phyloP scores from a whole-genome alignment of 2,329 filamentous ascomycete species.

The Penicillium sp. region DNA sequence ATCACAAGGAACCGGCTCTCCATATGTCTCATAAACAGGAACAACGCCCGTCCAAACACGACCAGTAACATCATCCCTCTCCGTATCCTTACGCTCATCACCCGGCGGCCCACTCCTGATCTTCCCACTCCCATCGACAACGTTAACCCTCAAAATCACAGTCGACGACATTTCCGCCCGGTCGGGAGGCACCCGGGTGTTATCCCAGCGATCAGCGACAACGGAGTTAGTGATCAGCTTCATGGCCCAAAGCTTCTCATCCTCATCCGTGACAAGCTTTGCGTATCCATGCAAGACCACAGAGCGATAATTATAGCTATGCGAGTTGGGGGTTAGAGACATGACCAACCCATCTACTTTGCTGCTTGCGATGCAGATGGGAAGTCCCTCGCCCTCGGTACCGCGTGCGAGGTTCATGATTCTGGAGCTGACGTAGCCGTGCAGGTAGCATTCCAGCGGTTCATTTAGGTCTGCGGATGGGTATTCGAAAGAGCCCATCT shows the following conservation, averaged over 20 bases:
- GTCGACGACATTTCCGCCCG: slow-evolving; percentile 74
- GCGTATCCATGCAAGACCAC: slow-evolving; percentile 77
- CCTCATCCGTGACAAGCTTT: slow-evolving; percentile 62
- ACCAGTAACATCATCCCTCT: slow-evolving; percentile 47
- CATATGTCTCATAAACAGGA: slow-evolving; percentile 64
- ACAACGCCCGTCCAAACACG: slow-evolving; percentile 62
- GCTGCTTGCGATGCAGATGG: slow-evolving; percentile 71
- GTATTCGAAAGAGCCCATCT: slow-evolving; percentile 70
- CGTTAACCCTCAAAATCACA: slow-evolving; percentile 67
- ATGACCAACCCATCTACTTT: slow-evolving; percentile 80
- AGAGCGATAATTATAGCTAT: slow-evolving; percentile 86
- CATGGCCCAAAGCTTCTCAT: slow-evolving; percentile 78
- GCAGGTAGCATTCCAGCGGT: slow-evolving; percentile 74
- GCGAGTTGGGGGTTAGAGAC: slow-evolving; percentile 74
- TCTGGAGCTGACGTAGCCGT: slow-evolving; percentile 79
- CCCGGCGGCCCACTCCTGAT: slow-evolving; percentile 64
- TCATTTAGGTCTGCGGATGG: slow-evolving; percentile 63
- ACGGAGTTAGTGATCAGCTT: slow-evolving; percentile 74
- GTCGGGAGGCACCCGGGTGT: slow-evolving; percentile 70
- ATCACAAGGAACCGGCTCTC: slow-evolving; percentile 61
- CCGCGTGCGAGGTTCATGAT: slow-evolving; percentile 66
- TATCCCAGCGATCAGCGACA: slow-evolving; percentile 67
- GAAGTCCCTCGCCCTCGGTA: slow-evolving; percentile 56
- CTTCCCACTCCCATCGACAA: slow-evolving; percentile 75
- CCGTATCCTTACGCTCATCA: slow-evolving; percentile 59